phyloP scores from a whole-genome alignment of 2,329 filamentous ascomycete species.

The Epichloe aotearoae region DNA sequence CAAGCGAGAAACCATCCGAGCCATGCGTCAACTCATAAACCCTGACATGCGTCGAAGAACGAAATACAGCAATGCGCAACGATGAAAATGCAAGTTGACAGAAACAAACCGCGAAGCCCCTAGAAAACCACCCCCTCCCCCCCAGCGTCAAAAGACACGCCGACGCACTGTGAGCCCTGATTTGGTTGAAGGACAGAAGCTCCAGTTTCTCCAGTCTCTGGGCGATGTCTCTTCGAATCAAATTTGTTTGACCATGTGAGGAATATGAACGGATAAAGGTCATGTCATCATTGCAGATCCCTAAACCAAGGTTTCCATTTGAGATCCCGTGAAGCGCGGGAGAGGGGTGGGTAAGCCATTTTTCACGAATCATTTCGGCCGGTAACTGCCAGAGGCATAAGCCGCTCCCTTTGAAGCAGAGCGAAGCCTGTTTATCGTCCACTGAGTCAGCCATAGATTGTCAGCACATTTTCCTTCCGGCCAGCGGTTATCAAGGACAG shows the following conservation, averaged over 20 bases:
- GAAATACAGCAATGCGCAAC: conserved; percentile 27
- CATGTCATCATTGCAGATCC: neutral
- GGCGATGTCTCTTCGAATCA: neutral
- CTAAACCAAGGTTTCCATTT: conserved; percentile 3
- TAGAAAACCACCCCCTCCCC: neutral
- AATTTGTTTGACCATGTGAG: neutral
- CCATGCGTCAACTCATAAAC: conserved; percentile 23
- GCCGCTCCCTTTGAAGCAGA: conserved; percentile 62
- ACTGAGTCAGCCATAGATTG: conserved; percentile 70
- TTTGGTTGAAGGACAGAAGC: neutral
- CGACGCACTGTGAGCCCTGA: neutral
- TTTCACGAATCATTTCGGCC: conserved; percentile 20
- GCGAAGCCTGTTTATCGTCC: conserved; percentile 73
- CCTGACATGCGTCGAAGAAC: conserved; percentile 27
- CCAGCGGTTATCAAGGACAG: conserved; percentile 62
- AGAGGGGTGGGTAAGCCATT: conserved; percentile 4
- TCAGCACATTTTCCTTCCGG: conserved; percentile 58
- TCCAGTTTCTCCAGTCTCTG: neutral
- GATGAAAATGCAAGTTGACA: conserved; percentile 12
- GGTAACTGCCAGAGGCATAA: conserved; percentile 27
- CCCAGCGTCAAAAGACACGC: neutral
- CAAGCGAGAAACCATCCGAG: conserved; percentile 21
- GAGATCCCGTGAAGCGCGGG: conserved; percentile 5
- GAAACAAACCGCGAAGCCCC: conserved; percentile 8
- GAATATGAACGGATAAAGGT: neutral